Base-by-base conservation (phyloP, 139 green algal species). In the Parachlorella kessleri region DNA sequence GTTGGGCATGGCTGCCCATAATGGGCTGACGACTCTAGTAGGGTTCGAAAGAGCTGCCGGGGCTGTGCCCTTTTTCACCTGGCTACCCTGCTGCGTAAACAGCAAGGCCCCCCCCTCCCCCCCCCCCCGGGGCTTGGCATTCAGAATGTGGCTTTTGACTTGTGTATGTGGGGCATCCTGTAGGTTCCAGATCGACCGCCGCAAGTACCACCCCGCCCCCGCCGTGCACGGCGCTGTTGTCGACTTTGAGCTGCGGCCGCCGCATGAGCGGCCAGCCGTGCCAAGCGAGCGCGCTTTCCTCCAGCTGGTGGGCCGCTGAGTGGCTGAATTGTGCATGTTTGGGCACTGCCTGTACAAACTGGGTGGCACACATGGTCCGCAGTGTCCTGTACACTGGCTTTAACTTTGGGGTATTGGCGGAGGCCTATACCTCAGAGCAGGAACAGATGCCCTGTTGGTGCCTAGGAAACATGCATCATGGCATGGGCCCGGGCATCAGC, bases 181-280 rank as follows among this genome's bases (percentile, higher is more conserved):
- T 42, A 80, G 75, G 2, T 91, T 95, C 81, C 79, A 80, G 63
- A 94, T 97, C 69, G 77, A 86, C 55, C 86, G 87, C 64, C 36
- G 75, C 32, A 89, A 89, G 72, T 97, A 95, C 82, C 88, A 83
- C 59, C 94, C 94, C 2, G 87, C 83, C 35, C 94, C 94, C 5
- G 90, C 90, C 24, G 94, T 98, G 36, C 87, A 98, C 80, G 92
- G 93, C 10, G 94, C 93, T 0, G 79, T 97, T 21, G 91, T 94
- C 6, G 88, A 87, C 9, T 97, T 98, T 74, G 42, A 77, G 55
- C 87, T 98, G 41, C 75, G n/a, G 21, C 63, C 81, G 21, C 68
- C 68, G 3, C 54, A 48, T 14, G 28, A 76, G 40, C 76, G 81
- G n/a, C 53, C 73, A 4, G 4, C 28, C 23, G 76, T 86, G 32